A percentile compares a stretch with the other conserved stretches of the same genome.
phyloP scores from a whole-genome alignment of 352 stramenopile genomes.

The Thalassiosira livingstoniorum region DNA sequence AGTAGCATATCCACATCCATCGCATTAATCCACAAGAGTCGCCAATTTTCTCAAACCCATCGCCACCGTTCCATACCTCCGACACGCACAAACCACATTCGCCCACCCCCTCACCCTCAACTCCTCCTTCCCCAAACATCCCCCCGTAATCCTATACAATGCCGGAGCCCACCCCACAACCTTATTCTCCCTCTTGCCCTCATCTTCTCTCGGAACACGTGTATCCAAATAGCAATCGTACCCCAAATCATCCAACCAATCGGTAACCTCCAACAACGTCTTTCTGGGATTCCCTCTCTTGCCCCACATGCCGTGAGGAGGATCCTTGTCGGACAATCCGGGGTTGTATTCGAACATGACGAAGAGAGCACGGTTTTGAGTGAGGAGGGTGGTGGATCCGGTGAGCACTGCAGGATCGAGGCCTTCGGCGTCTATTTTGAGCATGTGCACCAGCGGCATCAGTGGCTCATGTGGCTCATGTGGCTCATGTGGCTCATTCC shows the following conservation, averaged over 20 bases:
- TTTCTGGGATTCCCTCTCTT: slow-evolving; percentile 21
- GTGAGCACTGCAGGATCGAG: slow-evolving; percentile 44
- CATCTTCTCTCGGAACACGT: slow-evolving; percentile 21
- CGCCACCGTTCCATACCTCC: slow-evolving; percentile 42
- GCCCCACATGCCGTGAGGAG: slow-evolving; percentile 55
- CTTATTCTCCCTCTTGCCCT: slow-evolving; percentile 2
- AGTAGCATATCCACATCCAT: background rate
- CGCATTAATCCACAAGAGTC: slow-evolving; percentile 34
- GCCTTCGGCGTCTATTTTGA: slow-evolving; percentile 55
- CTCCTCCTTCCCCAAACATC: slow-evolving; percentile 36
- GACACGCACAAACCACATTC: slow-evolving; percentile 54
- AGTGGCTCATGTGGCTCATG: no score
- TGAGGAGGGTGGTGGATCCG: slow-evolving; percentile 18
- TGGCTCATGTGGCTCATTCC: no score
- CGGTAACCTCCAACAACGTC: slow-evolving; percentile 32
- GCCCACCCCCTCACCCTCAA: slow-evolving; percentile 45
- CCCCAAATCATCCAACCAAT: slow-evolving; percentile 27
- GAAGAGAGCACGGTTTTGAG: slow-evolving; percentile 34
- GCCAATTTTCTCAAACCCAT: slow-evolving; percentile 30
- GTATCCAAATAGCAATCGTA: slow-evolving; percentile 56
- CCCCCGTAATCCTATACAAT: slow-evolving; percentile 52
- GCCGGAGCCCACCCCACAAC: slow-evolving; percentile 35
- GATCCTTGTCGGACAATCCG: slow-evolving; percentile 26
- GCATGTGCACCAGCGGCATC: slow-evolving; percentile 43
- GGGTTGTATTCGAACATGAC: slow-evolving; percentile 60